A percentile compares a stretch with the other conserved stretches of the same genome.
These are phyloP conservation scores for Chrysanthemum lavandulifolium DNA, from an alignment of 129 eudicot genomes.

Conservation along the genomic window DNA sequence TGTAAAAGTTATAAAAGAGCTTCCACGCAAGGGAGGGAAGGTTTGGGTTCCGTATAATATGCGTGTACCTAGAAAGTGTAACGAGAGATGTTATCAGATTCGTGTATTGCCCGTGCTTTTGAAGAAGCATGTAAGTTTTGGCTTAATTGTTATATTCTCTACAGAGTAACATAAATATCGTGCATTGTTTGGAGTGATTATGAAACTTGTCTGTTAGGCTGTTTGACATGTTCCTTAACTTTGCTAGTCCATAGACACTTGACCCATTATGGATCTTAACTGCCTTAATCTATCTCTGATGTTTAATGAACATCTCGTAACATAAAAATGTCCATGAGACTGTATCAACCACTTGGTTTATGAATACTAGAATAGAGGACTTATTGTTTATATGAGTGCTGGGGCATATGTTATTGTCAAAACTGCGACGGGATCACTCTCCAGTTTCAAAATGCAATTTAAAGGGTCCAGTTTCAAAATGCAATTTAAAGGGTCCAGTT, in stretches of 20 bases:
- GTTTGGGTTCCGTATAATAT: constrained; percentile 63
- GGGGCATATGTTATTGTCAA: not conserved
- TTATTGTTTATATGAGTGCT: not conserved
- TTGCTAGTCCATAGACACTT: not conserved
- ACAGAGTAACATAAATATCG: not conserved
- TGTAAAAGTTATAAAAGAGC: constrained; percentile 76
- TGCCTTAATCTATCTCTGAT: not conserved
- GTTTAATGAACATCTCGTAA: not conserved
- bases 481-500: no score
- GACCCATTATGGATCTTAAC: not conserved
- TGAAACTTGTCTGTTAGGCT: not conserved
- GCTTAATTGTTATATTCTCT: constrained; percentile 7
- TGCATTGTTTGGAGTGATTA: constrained; percentile 2
- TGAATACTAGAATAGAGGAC: not conserved
- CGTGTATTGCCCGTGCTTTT: constrained; percentile 79
- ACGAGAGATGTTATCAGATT: constrained; percentile 65
- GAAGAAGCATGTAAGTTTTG: constrained; percentile 71
- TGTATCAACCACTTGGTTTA: not conserved
- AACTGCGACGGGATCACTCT: not conserved
- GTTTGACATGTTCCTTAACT: not conserved
- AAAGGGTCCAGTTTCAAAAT: no score
- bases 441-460: no score
- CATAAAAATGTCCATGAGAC: not conserved
- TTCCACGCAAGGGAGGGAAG: constrained; percentile 66
- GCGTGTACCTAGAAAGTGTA: constrained; percentile 98